phyloP scores from a whole-genome alignment of 768 basidiomycete species.

The Mycena alexandri region DNA sequence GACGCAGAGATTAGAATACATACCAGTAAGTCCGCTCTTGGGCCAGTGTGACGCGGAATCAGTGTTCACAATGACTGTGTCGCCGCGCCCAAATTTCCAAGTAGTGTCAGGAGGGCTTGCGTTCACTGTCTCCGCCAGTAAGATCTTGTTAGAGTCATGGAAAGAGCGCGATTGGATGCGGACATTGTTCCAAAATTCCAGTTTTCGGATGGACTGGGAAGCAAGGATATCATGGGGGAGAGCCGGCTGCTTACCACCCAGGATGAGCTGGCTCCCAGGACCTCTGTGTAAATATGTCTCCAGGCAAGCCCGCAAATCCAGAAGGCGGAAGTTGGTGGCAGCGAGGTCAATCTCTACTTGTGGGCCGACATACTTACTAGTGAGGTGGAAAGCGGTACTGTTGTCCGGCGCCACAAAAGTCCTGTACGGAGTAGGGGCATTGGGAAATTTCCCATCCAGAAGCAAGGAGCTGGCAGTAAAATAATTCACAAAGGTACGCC shows the following conservation, averaged over 20 bases:
- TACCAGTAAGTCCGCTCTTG: neutral
- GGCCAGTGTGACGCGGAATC: neutral
- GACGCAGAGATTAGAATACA: too few species aligned
- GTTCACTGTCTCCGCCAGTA: neutral
- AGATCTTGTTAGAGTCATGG: neutral
- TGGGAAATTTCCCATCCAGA: neutral
- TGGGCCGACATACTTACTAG: neutral
- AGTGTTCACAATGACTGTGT: neutral
- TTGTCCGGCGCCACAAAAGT: neutral
- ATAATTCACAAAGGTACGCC: neutral
- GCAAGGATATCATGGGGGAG: neutral
- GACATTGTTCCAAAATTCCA: neutral
- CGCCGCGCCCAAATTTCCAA: neutral
- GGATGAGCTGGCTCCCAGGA: neutral
- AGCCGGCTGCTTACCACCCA: neutral
- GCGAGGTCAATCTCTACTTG: neutral
- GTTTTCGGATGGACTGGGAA: neutral
- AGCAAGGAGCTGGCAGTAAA: neutral
- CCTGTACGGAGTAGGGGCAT: neutral
- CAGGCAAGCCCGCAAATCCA: neutral
- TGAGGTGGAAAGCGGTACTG: slow-evolving; percentile 1
- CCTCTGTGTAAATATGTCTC: neutral
- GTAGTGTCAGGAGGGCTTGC: neutral
- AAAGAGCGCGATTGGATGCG: neutral
- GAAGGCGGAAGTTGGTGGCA: neutral